These are phyloP conservation scores for Rubroshorea leprosula DNA, from an alignment of 345 rosid species.

Conservation along the genomic window DNA sequence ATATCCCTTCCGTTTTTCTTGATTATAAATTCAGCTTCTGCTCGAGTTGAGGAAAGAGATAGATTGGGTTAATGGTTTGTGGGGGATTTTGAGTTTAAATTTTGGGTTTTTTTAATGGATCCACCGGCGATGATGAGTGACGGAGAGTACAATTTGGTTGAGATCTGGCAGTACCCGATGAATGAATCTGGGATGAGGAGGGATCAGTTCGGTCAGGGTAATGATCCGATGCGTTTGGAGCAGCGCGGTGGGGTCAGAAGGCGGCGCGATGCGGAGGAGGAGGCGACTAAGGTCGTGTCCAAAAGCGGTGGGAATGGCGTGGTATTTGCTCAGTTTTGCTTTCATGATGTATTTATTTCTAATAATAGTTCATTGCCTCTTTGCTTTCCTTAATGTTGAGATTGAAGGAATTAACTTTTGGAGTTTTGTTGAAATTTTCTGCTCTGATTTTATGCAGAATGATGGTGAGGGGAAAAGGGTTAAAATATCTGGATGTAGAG, in stretches of 20 bases:
- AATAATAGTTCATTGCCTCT: too few species aligned
- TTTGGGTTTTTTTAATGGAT: constrained; percentile 50
- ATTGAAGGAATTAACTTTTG: not conserved
- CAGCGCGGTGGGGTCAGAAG: constrained; percentile 41
- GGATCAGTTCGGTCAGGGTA: constrained; percentile 26
- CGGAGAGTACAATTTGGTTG: constrained; percentile 46
- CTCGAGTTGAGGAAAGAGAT: too few species aligned
- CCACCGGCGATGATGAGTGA: constrained; percentile 60
- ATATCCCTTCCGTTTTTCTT: not conserved
- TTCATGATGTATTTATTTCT: too few species aligned
- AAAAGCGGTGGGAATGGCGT: constrained; percentile 38
- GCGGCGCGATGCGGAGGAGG: constrained; percentile 51
- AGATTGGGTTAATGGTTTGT: not conserved
- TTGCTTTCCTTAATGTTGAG: too few species aligned
- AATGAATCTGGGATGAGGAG: constrained; percentile 27
- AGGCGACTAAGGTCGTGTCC: constrained; percentile 36
- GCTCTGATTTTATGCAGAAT: constrained; percentile 30
- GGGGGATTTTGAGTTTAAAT: not conserved
- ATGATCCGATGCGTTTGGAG: constrained; percentile 38
- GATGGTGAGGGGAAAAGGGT: constrained; percentile 47
- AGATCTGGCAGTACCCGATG: constrained; percentile 80
- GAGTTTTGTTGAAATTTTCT: not conserved
- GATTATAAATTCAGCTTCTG: not conserved
- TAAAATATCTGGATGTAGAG: constrained; percentile 40
- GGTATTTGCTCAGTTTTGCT: too few species aligned